Evolutionary conservation across 2,329 filamentous ascomycete species (phyloP), one percentile per base, ranked within the genome.

Genomic region (Talaromyces islandicus): DNA sequence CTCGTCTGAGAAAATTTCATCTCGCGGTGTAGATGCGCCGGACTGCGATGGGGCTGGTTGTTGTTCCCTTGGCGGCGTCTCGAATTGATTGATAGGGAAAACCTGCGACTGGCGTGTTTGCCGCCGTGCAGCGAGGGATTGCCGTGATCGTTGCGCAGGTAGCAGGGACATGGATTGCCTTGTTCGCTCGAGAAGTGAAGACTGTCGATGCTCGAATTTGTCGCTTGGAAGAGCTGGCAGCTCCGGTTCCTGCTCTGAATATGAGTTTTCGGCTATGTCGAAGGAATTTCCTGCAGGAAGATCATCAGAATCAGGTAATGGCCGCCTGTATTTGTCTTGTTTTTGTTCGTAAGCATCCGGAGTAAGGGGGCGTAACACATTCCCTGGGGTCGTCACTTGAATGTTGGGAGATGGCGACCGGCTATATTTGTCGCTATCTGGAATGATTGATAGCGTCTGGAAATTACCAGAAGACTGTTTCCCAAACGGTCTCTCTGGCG

Each of bases 151-250:
- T 51, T 21, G 60, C 51, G 71, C 61, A 1, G 85, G 82, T 53
- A 84, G 78, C 3, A 86, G 80, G 0, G 87, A 85, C 86, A 96
- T 93, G 19, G 90, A 92, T 58, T 91, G 81, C 19, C 89, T 85
- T 0, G 92, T 95, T 54, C 92, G 88, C 69, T 95, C 91, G 4
- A 88, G 83, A 0, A 94, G 81, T 0, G 88, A 78, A 60, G 59
- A 30, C 35, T 24, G 35, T 21, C 52, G 54, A 35, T 53, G 57
- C 29, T 64, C 68, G 2, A 68, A 70, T 61, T 69, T 68, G 51
- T 25, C 57, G 35, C 48, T 38, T 11, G 50, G 61, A 61, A 30
- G 68, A 70, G 48, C 25, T 64, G 60, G 41, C 2, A 54, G 46
- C 0, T 65, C 61, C 56, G 48, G 52, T 19, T 62, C 56, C 4